Evolutionary conservation across 2,329 filamentous ascomycete species (phyloP), one percentile per base, ranked within the genome.

Genomic region (Beauveria australis): DNA sequence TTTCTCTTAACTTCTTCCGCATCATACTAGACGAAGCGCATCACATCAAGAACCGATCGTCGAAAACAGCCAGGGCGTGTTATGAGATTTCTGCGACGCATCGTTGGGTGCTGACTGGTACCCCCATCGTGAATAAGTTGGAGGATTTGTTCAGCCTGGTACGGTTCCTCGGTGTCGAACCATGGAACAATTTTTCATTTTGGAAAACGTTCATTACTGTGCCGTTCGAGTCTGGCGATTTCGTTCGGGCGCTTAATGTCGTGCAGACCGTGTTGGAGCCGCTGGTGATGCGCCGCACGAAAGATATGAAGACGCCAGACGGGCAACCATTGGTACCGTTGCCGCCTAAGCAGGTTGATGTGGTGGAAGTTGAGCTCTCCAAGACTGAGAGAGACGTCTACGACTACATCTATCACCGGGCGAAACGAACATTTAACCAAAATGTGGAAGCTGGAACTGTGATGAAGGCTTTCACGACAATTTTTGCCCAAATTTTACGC

Each of bases 121-220:
- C 94, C 0, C 94, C 94, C 0, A 97, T 99, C 61, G 93, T 99
- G 66, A 99, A 99, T 72, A 88, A 91, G 48, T 80, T 99, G 0
- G 93, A 97, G 72, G 94, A 97, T 73, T 77, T 99, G 16, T 97
- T 97, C 76, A 96, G 91, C 69, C 76, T 99, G 43, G 91, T 97
- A 14, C 86, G 91, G 3, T 99, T 97, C 74, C 78, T 99, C 12
- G 87, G 91, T 61, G 94, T 99, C 4, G 93, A 97, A 71, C 94
- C 94, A 0, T 99, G 94, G 94, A 94, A 89, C 69, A 97, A 97
- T 72, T 99, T 99, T 73, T 96, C 92, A 0, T 99, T 96, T 75
- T 99, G 94, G 94, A 92, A 92, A 71, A 97, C 94, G 0, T 99
- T 99, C 72, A 97, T 99, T 69, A 99, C 94, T 0, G 88, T 96